phyloP scores from a whole-genome alignment of 2,329 filamentous ascomycete species.

The Fusarium penzigii region DNA sequence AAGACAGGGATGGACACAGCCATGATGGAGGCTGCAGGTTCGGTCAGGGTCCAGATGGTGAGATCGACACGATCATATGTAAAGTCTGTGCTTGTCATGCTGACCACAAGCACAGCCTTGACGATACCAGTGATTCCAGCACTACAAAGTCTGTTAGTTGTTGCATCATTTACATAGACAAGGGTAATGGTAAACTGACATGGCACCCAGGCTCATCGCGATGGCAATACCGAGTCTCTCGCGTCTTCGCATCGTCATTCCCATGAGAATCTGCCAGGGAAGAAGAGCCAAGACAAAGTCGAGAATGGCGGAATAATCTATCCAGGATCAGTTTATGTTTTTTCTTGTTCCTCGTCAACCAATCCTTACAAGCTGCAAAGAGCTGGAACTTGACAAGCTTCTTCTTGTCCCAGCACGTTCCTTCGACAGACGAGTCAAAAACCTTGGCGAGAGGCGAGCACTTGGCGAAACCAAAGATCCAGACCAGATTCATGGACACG shows the following conservation, averaged over 20 bases:
- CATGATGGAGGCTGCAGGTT: constrained; percentile 39
- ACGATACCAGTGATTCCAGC: constrained; percentile 36
- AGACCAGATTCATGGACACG: constrained; percentile 35
- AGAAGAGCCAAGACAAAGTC: constrained; percentile 37
- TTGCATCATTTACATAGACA: no score
- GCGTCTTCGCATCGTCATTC: constrained; percentile 32
- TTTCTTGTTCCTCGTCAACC: fast-evolving
- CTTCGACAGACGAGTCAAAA: constrained; percentile 25
- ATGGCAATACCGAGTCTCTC: constrained; percentile 37
- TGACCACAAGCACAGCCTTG: constrained; percentile 34
- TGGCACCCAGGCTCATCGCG: constrained; percentile 38
- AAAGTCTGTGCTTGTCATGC: constrained; percentile 35
- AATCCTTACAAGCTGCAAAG: constrained; percentile 33
- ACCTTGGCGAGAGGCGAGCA: constrained; percentile 33
- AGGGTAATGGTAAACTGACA: constrained; percentile 22
- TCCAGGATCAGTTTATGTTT: not conserved
- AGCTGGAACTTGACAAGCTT: constrained; percentile 31
- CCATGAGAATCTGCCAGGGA: constrained; percentile 37
- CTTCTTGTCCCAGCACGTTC: constrained; percentile 33
- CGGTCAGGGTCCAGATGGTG: constrained; percentile 38
- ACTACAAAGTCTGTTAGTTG: constrained; percentile 20
- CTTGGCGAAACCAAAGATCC: constrained; percentile 37
- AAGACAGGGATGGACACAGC: constrained; percentile 36
- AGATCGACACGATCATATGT: constrained; percentile 38
- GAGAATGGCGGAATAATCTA: constrained; percentile 37